phyloP scores from a whole-genome alignment of 768 basidiomycete genomes.

The Suillus americanus region DNA sequence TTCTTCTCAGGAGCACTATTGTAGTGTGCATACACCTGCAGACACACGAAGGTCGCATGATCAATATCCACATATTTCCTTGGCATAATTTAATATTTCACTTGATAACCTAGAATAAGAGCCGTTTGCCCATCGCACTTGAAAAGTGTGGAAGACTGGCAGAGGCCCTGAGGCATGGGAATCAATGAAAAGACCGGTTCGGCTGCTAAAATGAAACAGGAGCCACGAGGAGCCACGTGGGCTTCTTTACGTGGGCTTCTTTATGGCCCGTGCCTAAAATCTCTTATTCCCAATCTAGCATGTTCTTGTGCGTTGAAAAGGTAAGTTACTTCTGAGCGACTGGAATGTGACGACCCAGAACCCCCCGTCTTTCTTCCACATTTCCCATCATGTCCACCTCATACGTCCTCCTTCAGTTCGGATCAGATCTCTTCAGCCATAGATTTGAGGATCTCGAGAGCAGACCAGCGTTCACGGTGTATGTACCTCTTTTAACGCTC shows the following conservation, averaged over 20 bases:
- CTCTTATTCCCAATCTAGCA: slow-evolving; percentile 38
- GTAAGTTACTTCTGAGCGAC: slow-evolving; percentile 16
- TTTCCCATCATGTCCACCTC: slow-evolving; percentile 33
- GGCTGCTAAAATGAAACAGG: slow-evolving; percentile 13
- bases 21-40: slow-evolving; percentile 5
- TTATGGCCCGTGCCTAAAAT: slow-evolving; percentile 30
- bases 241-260: slow-evolving; percentile 29
- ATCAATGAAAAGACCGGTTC: not conserved
- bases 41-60: slow-evolving; percentile 12
- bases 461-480: slow-evolving; percentile 69
- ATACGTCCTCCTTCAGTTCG: slow-evolving; percentile 62
- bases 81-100: not conserved
- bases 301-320: slow-evolving; percentile 41
- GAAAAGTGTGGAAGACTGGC: not conserved
- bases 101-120: slow-evolving; percentile 2
- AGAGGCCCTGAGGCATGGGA: not conserved
- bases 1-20: slow-evolving; percentile 3
- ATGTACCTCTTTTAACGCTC: slow-evolving; percentile 25
- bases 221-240: slow-evolving; percentile 37
- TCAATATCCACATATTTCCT: not conserved
- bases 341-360: slow-evolving; percentile 15
- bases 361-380: slow-evolving; percentile 20
- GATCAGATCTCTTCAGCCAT: slow-evolving; percentile 60
- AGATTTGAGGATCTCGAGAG: slow-evolving; percentile 64
- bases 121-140: slow-evolving; percentile 5